Percentiles rank a stretch among this genome's conserved stretches.
Conservation (phyloP, 441 rosid species). For the Jatropha podagrica region DNA sequence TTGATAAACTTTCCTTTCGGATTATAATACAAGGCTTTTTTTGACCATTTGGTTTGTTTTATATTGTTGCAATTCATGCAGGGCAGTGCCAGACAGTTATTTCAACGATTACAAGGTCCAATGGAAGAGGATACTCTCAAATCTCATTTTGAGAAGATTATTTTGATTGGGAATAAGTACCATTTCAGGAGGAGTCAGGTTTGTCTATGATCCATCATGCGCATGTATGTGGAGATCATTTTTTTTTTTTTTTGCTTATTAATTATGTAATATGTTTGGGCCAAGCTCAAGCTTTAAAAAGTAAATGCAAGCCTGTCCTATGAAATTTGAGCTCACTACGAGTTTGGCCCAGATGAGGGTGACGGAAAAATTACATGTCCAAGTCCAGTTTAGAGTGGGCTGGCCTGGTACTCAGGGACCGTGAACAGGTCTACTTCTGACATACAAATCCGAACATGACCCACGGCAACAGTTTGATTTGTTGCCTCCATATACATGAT, state of each 20-base stretch:
- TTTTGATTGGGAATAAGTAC: conserved; percentile 75
- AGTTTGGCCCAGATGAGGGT: too few species aligned
- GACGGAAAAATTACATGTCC: too few species aligned
- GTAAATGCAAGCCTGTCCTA: too few species aligned
- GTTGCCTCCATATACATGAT: neutral
- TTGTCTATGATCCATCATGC: conserved; percentile 20
- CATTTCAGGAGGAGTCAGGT: conserved; percentile 78
- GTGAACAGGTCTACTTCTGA: neutral
- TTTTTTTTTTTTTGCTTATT: neutral
- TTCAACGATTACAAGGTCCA: conserved; percentile 97
- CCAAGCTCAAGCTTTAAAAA: too few species aligned
- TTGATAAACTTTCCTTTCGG: neutral
- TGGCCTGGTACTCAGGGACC: too few species aligned
- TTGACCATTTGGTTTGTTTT: conserved; percentile 21
- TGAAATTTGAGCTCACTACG: too few species aligned
- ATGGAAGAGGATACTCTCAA: conserved; percentile 95
- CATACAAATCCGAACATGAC: neutral
- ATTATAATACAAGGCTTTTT: conserved; percentile 25
- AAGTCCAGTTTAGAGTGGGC: too few species aligned
- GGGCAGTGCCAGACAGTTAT: conserved; percentile 99
- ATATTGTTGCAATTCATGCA: conserved; percentile 42
- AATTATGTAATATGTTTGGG: too few species aligned
- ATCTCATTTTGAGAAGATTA: conserved; percentile 97
- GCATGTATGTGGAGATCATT: conserved; percentile 3
- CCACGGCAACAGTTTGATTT: neutral